Evolutionary conservation across 2,329 filamentous ascomycete genomes (phyloP), one percentile per base, ranked within the genome.

Genomic region (Fusarium humuli): DNA sequence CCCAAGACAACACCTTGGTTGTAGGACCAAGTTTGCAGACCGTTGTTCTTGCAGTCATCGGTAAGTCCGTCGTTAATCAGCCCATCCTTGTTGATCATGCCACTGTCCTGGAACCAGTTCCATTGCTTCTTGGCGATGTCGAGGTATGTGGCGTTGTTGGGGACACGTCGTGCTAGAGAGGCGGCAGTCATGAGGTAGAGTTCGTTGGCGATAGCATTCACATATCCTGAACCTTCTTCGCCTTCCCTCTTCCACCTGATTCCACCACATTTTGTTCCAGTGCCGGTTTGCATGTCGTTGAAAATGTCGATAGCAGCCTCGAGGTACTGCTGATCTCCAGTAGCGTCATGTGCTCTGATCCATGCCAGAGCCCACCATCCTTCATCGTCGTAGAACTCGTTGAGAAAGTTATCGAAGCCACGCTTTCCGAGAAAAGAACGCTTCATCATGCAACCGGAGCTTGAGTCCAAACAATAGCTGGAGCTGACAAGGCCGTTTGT

Each of bases 281-380:
- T 81, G 54, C 84, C 87, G 7, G 79, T 80, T 56, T 84, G 82
- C 79, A 89, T 86, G 73, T 90, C 87, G 29, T 85, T 81, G 70
- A 88, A 89, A 59, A 90, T 83, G 34, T 81, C 76, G 57, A 82
- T 81, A 11, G 87, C 86, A 8, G 83, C 81, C 48, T 86, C 75
- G 41, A 90, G 84, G 68, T 88, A 90, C n/a, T 81, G 80, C 3
- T 68, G 37, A 46, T 89, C 79, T 5, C 80, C 78, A 0, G 87
- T 87, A 18, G 87, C 78, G 72, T 90, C 88, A 72, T 83, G 88
- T 7, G 85, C 80, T 25, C 85, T 83, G 56, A 90, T 85, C 81
- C 87, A 84, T 20, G 82, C 88, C 61, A 90, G 81, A 12, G 84
- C 87, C 88, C 88, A 90, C 88, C 88, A 90, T n/a, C 86, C 84